Base-by-base conservation (phyloP, 2,329 filamentous ascomycete species). In the Phoma sp. region DNA sequence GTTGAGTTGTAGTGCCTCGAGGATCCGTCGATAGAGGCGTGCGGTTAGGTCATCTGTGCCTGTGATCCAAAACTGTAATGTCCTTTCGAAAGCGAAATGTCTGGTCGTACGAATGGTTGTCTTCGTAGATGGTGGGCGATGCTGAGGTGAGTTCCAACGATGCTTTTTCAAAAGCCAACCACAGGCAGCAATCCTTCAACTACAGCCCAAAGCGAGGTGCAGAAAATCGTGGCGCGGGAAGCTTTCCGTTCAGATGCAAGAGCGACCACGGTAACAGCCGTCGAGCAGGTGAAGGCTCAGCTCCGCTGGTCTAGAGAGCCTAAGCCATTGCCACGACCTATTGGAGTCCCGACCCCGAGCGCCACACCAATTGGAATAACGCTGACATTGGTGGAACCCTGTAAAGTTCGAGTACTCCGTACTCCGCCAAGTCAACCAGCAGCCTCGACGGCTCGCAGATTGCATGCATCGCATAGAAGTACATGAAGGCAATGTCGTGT, bases 321-420 rank as follows among this genome's bases (percentile, higher is more conserved):
- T 38, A 51, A 46, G 52, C 52, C 36, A 50, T 46, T 14, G 40
- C 53, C 47, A 46, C 33, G 33, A 11, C 40, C 30, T 38, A 51
- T 55, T 49, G 34, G 36, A 30, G n/a, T 23, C 25, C 40, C 29
- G 30, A 26, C 36, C 26, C 46, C 36, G 36, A 32, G 47, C 28
- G 53, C 53, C 42, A 52, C 53, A 37, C 47, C 42, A 43, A 56
- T 42, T 37, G 46, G 23, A 42, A 32, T 51, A 30, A 21, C 36
- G 36, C 42, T 45, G 36, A 52, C 32, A 47, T 48, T 26, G 28
- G 51, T 46, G 51, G 45, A 45, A 20, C 33, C 18, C 33, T n/a
- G 49, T 43, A 54, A 54, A 34, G 45, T 54, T 54, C 33, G 23
- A 46, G 20, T 39, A 36, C 20, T n/a, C n/a, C n/a, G n/a, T n/a